phyloP scores from a whole-genome alignment of 352 stramenopile genomes.

The Hyaloperonospora brassicae region DNA sequence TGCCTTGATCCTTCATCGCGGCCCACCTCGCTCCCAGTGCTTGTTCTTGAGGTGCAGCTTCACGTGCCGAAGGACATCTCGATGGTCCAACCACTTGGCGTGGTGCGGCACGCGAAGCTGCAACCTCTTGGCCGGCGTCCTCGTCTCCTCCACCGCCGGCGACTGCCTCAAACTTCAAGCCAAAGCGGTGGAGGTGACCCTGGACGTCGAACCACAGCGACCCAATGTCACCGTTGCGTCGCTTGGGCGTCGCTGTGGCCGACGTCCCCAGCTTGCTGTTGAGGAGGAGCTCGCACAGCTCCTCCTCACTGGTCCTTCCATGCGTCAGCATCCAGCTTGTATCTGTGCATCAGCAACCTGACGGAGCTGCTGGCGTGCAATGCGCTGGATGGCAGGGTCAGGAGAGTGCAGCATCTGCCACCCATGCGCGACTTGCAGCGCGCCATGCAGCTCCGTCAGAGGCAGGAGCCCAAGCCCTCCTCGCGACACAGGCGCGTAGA shows the following conservation, averaged over 20 bases:
- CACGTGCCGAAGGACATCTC: too few species aligned
- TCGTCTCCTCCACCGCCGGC: neutral
- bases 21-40: too few species aligned
- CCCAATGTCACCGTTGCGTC: neutral
- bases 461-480: constrained; percentile 4
- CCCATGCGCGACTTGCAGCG: too few species aligned
- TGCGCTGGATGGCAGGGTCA: too few species aligned
- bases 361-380: constrained; percentile 8
- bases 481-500: constrained; percentile 9
- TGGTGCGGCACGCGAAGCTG: constrained; percentile 13
- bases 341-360: constrained; percentile 6
- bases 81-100: too few species aligned
- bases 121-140: neutral
- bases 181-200: neutral
- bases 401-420: too few species aligned
- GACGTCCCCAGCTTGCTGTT: too few species aligned
- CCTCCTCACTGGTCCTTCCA: too few species aligned
- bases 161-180: constrained; percentile 4
- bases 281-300: too few species aligned
- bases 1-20: neutral
- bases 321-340: constrained; percentile 1
- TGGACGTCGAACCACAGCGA: constrained; percentile 13
- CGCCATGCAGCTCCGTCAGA: too few species aligned
- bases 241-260: too few species aligned
- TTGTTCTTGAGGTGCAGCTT: too few species aligned